Base-by-base conservation (phyloP, 768 basidiomycete genomes). In the Psilocybe subaeruginosa region DNA sequence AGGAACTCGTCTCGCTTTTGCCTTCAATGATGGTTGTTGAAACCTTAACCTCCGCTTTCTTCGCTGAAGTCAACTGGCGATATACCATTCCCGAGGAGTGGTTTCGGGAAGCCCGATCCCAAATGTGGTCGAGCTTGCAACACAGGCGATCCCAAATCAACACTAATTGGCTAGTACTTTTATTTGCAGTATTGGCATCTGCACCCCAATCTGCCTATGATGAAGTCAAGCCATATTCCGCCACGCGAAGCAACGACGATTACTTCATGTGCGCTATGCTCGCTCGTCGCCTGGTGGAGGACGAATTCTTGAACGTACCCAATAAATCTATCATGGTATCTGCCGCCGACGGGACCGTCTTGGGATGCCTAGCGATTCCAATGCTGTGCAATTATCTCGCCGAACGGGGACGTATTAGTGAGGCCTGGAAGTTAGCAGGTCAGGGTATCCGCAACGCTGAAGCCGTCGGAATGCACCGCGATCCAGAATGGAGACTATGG, bases 31-130 rank as follows among this genome's bases (percentile, higher is more conserved):
- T 66, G 51, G 65, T 76, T 17, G 69, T 78, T 37, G 67, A 76
- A 57, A 59, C 70, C n/a, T 73, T 83, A 31, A 71, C 78, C 17
- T 67, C 72, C 8, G 64, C 68, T 14, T 85, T 78, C 68, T 83
- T 86, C 70, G 62, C 69, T 17, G 74, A 79, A 48, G 72, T 76
- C 52, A 85, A 84, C 60, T 83, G 81, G 81, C 77, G 80, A 23
- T 83, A 78, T 55, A 82, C 82, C 9, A 77, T 85, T 29, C 80
- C 82, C 5, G 78, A 82, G 64, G 66, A 71, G 19, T 84, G 82
- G 81, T 82, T 85, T 66, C 73, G 70, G 41, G 62, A 69, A n/a
- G 72, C 78, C 2, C 78, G 76, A 54, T 61, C 70, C 27, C 74
- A 76, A 52, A 85, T 83, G 83, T 84, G 80, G 82, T 69, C 62